phyloP scores from a whole-genome alignment of 2,329 filamentous ascomycete species.

The Falciphora oryzae region DNA sequence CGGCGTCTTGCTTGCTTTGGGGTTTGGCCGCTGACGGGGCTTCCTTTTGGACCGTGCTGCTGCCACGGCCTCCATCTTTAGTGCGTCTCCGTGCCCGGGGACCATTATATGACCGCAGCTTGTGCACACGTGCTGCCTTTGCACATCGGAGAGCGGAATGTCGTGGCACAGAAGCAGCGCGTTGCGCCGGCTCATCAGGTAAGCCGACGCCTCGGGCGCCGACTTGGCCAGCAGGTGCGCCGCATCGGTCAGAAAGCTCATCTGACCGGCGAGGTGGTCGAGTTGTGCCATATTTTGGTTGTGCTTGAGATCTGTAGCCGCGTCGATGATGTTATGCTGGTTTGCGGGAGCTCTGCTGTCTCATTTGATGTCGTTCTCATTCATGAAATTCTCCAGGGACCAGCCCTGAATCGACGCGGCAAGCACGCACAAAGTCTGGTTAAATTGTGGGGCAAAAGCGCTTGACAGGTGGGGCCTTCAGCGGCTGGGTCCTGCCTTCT shows the following conservation, averaged over 20 bases:
- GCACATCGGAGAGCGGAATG: slow-evolving; percentile 37
- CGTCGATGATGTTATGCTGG: not conserved
- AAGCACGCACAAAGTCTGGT: not conserved
- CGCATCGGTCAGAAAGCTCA: slow-evolving; percentile 50
- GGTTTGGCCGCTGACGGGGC: not conserved
- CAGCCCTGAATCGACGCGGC: not conserved
- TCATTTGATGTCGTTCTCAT: not conserved
- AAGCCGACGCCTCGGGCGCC: slow-evolving; percentile 52
- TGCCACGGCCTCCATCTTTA: slow-evolving; percentile 36
- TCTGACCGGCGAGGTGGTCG: slow-evolving; percentile 20
- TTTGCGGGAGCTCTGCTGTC: not conserved
- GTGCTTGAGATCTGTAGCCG: not conserved
- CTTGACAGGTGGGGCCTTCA: not conserved
- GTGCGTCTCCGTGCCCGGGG: slow-evolving; percentile 37
- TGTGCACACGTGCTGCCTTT: slow-evolving; percentile 50
- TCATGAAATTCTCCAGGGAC: not conserved
- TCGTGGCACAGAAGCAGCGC: slow-evolving; percentile 42
- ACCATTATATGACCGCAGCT: slow-evolving; percentile 58
- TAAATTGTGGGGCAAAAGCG: not conserved
- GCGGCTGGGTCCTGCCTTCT: not conserved
- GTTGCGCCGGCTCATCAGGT: slow-evolving; percentile 50
- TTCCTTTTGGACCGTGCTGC: slow-evolving; percentile 35
- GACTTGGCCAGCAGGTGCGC: slow-evolving; percentile 49
- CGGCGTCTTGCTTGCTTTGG: not conserved
- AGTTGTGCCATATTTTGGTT: slow-evolving; percentile 10